These are phyloP conservation scores for Trypanosoma boissoni DNA, from an alignment of 208 protist genomes.

Conservation along the genomic window DNA sequence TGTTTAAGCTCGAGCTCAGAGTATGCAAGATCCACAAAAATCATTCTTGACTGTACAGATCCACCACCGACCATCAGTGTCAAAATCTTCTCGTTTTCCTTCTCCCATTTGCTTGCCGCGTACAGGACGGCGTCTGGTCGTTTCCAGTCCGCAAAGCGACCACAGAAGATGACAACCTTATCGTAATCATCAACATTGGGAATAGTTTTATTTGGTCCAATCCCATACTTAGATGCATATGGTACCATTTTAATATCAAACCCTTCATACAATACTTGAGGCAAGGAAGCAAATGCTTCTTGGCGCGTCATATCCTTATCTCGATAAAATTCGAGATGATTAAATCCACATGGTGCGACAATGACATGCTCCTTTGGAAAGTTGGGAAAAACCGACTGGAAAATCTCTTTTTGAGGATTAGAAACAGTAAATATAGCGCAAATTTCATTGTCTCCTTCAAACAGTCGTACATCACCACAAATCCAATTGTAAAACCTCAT, in stretches of 20 bases:
- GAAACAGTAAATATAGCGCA: conserved; percentile 67
- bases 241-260: conserved; percentile 36
- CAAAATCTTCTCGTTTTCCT: conserved; percentile 41
- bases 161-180: conserved; percentile 66
- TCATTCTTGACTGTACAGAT: conserved; percentile 44
- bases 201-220: conserved; percentile 32
- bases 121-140: conserved; percentile 57
- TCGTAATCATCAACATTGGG: conserved; percentile 56
- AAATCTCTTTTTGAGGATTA: conserved; percentile 56
- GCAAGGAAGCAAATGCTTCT: conserved; percentile 53
- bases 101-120: conserved; percentile 57
- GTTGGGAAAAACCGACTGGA: conserved; percentile 48
- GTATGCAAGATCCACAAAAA: conserved; percentile 72
- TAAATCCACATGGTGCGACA: conserved; percentile 66
- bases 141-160: conserved; percentile 82
- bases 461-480: conserved; percentile 45
- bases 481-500: conserved; percentile 82
- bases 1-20: conserved; percentile 45
- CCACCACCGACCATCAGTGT: conserved; percentile 63
- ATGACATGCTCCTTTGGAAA: conserved; percentile 61
- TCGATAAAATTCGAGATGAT: conserved; percentile 67
- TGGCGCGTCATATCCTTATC: conserved; percentile 55
- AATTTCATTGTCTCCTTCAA: conserved; percentile 46
- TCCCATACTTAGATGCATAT: conserved; percentile 22
- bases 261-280: conserved; percentile 55